phyloP scores from a whole-genome alignment of 768 basidiomycete species.

The Collybiopsis luxurians region DNA sequence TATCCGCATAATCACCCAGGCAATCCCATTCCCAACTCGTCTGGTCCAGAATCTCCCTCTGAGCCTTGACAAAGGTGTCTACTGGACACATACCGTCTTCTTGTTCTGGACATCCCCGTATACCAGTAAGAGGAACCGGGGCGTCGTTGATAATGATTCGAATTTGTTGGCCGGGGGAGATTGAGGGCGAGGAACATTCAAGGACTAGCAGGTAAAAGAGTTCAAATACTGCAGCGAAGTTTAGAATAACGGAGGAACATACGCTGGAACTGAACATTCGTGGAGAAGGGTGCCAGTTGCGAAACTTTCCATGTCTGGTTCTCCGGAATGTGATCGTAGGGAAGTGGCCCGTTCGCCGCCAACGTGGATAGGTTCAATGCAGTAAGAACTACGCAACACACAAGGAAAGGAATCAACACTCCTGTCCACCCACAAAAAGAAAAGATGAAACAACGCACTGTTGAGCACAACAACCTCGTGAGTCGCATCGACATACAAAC shows the following conservation, averaged over 20 bases:
- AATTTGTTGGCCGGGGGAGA: slow-evolving; percentile 55
- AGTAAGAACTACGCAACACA: slow-evolving; percentile 73
- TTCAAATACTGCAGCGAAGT: background rate
- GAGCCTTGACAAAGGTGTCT: slow-evolving; percentile 64
- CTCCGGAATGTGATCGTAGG: slow-evolving; percentile 65
- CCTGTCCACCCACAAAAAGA: no score
- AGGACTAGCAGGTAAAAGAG: slow-evolving; percentile 48
- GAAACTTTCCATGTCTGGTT: slow-evolving; percentile 70
- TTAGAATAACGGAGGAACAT: slow-evolving; percentile 18
- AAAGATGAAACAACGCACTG: no score
- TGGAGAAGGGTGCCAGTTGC: slow-evolving; percentile 82
- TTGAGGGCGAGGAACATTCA: slow-evolving; percentile 40
- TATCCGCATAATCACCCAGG: slow-evolving; percentile 60
- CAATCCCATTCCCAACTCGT: slow-evolving; percentile 80
- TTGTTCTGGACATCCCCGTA: slow-evolving; percentile 70
- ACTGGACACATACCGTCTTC: slow-evolving; percentile 78
- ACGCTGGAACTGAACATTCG: slow-evolving; percentile 90
- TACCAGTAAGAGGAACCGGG: slow-evolving; percentile 73
- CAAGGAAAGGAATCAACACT: no score
- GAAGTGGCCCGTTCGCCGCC: slow-evolving; percentile 70
- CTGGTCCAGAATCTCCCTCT: slow-evolving; percentile 61
- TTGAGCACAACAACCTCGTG: slow-evolving; percentile 91
- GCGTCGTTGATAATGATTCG: slow-evolving; percentile 89
- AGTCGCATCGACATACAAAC: slow-evolving; percentile 83
- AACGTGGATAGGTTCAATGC: slow-evolving; percentile 82